Evolutionary conservation across 805 yeast genomes (phyloP), one percentile per base, ranked within the genome.

Genomic region (Metschnikowia picachoensis): DNA sequence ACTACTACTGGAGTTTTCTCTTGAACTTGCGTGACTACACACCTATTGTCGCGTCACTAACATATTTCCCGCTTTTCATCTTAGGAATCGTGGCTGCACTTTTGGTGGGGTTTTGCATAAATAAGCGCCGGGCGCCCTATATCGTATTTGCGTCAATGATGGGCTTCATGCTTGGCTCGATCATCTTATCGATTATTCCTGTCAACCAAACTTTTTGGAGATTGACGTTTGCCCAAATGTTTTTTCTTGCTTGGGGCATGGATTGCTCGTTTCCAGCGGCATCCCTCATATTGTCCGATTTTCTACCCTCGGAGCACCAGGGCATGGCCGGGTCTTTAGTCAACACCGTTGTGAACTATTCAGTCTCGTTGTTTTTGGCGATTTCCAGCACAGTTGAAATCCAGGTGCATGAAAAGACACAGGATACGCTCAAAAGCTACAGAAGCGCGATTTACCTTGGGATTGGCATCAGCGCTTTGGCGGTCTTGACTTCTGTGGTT

Each of bases 291-390:
- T 61, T 85, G 35, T 76, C 84, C 8, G 81, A 80, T 49, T 67
- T 67, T 39, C 66, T 85, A 32, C 90, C 91, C 0, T 61, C 70
- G 39, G 69, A 75, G 47, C 79, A 82, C 53, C 94, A 86, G 64
- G 94, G 92, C 8, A 78, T 83, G 75, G 91, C 90, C 0, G 90
- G 89, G 0, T 82, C 89, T 0, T 66, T 86, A 41, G 82, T 84
- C 4, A 74, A 83, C 16, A 85, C 94, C 0, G 79, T 83, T 54
- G 79, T 83, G 11, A 86, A 83, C 60, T 86, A 86, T 60, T 80
- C 90, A 0, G 83, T 68, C 30, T 80, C 90, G 0, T 60, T 85
- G n/a, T 80, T 83, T 32, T 66, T 86, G 30, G 92, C 90, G 9
- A 67, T 86, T 36, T 85, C 87, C 3, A 81, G 82, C n/a, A 79